These are phyloP conservation scores for Leptodermis oblonga DNA, from an alignment of 257 asterid species.

Conservation along the genomic window DNA sequence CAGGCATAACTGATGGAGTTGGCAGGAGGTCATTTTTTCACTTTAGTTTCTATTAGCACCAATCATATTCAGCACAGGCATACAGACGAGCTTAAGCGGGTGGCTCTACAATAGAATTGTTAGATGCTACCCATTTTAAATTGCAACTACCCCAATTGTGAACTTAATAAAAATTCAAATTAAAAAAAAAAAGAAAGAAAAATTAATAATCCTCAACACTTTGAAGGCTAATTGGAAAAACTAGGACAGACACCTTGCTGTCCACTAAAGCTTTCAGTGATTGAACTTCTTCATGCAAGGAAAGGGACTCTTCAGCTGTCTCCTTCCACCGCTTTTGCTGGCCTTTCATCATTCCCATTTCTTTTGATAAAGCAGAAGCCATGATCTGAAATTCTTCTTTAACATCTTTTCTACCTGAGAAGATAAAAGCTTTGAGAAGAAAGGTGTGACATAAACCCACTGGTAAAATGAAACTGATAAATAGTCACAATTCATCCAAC, in stretches of 20 bases:
- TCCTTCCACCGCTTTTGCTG: slow-evolving; percentile 80
- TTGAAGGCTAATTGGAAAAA: slow-evolving; percentile 6
- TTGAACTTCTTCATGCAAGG: slow-evolving; percentile 67
- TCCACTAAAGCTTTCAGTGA: slow-evolving; percentile 55
- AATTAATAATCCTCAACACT: neutral
- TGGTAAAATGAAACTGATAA: slow-evolving; percentile 8
- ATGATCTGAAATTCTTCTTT: slow-evolving; percentile 86
- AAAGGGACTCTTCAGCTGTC: slow-evolving; percentile 78
- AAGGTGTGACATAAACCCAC: slow-evolving; percentile 24
- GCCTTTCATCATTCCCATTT: slow-evolving; percentile 77
- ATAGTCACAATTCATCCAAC: slow-evolving; percentile 38
- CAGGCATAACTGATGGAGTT: neutral
- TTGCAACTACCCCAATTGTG: neutral
- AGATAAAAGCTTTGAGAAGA: slow-evolving; percentile 18
- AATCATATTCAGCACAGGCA: neutral
- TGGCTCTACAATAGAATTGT: neutral
- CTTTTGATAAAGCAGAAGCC: slow-evolving; percentile 89
- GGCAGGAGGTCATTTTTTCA: neutral
- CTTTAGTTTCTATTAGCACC: neutral
- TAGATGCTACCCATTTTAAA: neutral
- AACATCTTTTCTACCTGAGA: slow-evolving; percentile 75
- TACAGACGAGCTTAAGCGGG: neutral
- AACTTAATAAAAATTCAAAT: neutral
- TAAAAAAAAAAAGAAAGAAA: neutral
- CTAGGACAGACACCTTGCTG: slow-evolving; percentile 44